Evolutionary conservation across 78 protist species (phyloP), one percentile per base, ranked within the genome.

Genomic region (Tieghemostelium lacteum): DNA sequence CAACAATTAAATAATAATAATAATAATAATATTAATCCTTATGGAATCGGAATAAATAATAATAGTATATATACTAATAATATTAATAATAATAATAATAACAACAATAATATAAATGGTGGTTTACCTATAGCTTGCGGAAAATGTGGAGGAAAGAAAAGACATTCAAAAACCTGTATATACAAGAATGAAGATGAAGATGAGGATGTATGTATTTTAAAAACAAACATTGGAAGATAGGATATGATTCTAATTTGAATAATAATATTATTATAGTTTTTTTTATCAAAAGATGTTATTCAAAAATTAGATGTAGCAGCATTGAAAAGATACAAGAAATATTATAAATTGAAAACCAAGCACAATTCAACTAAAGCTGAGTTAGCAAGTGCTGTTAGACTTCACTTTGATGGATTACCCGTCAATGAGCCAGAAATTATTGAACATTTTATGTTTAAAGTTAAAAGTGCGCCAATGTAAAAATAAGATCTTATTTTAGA

Each of bases 231-330:
- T n/a, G n/a, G n/a, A n/a, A n/a, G n/a, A n/a, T n/a, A n/a, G n/a
- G n/a, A n/a, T n/a, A n/a, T n/a, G n/a, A n/a, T n/a, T n/a, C n/a
- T n/a, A n/a, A n/a, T n/a, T n/a, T n/a, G n/a, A n/a, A n/a, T n/a
- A n/a, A n/a, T n/a, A n/a, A n/a, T n/a, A n/a, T n/a, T n/a, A n/a
- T n/a, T n/a, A n/a, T 57, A 55, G 19, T 34, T 57, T 29, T 19
- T 72, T 17, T 36, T 24, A 29, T 39, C 69, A 1, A 83, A 83
- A 50, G 89, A 83, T 83, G 61, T 83, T 12, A 83, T 83, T 39
- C 89, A 83, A 83, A 83, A 77, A 83, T 61, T 83, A 42, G 89
- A 83, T 69, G 78, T 83, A 14, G 39, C 75, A 10, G 75, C 89
- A 7, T 42, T 83, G 8, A 83, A 83, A 58, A 83, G 89, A 83